Evolutionary conservation across 2,329 filamentous ascomycete species (phyloP).

Genomic region (Chalaropsis thielavioides): DNA sequence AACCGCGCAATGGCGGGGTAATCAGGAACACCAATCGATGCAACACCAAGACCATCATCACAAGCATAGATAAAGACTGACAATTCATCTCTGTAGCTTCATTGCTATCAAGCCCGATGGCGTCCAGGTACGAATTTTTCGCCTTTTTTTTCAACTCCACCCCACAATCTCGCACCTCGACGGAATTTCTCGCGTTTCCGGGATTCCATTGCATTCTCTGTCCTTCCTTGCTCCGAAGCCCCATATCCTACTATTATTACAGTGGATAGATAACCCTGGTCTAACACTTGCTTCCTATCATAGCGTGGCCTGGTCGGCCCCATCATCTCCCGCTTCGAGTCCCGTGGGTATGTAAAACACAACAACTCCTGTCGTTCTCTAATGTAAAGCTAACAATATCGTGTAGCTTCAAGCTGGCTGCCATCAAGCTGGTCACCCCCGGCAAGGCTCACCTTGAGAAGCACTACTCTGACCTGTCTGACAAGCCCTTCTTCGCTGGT

Average conservation of each 20-base stretch:
- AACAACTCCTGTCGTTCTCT: background rate
- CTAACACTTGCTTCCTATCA: constrained; percentile 12
- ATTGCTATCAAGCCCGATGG: constrained; percentile 99
- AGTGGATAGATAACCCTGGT: constrained; percentile 1
- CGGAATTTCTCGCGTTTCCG: background rate
- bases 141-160: constrained; percentile 2
- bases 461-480: constrained; percentile 87
- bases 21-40: constrained; percentile 10
- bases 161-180: background rate
- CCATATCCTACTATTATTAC: constrained; percentile 3
- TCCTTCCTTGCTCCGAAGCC: constrained; percentile 8
- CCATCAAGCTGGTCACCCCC: constrained; percentile 87
- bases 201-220: constrained; percentile 13
- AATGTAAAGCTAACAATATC: background rate
- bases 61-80: background rate
- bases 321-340: constrained; percentile 98
- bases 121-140: constrained; percentile 66
- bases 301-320: constrained; percentile 94
- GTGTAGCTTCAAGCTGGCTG: constrained; percentile 85
- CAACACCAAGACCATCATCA: constrained; percentile 20
- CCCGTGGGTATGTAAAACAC: constrained; percentile 54
- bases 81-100: constrained; percentile 49
- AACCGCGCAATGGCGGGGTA: background rate
- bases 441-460: constrained; percentile 91
- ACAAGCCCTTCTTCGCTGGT: constrained; percentile 94